These are phyloP conservation scores for Phytophthora citricola DNA, from an alignment of 352 stramenopile species.

Conservation along the genomic window DNA sequence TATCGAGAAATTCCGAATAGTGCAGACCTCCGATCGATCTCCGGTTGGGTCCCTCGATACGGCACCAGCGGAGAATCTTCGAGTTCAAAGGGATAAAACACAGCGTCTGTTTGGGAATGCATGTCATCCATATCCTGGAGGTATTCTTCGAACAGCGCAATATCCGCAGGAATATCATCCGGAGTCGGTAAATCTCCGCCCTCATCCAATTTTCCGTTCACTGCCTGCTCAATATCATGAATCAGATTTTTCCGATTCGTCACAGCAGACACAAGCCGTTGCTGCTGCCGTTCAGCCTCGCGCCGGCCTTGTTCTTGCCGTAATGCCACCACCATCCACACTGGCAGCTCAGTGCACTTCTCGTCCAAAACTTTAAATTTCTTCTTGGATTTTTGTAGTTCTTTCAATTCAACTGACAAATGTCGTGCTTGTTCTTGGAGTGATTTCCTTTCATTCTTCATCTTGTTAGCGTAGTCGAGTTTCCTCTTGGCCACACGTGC, in stretches of 20 bases:
- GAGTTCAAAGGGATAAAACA: background rate
- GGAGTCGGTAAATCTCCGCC: background rate
- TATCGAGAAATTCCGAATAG: background rate
- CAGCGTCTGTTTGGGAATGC: background rate
- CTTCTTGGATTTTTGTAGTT: constrained; percentile 1
- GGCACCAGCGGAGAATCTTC: background rate
- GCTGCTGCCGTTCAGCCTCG: background rate
- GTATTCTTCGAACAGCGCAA: constrained; percentile 2
- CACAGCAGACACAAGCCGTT: background rate
- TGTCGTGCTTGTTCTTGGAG: background rate
- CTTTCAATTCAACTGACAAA: background rate
- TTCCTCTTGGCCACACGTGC: background rate
- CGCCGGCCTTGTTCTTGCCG: background rate
- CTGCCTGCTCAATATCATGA: background rate
- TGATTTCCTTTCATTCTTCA: background rate
- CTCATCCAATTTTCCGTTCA: background rate
- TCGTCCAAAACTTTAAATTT: background rate
- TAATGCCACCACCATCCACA: background rate
- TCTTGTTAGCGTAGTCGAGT: background rate
- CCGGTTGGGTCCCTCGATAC: background rate
- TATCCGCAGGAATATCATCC: background rate
- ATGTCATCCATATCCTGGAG: background rate
- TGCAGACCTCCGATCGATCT: constrained; percentile 1
- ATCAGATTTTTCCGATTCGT: background rate
- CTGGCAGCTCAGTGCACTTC: background rate